Evolutionary conservation across 2,329 filamentous ascomycete species (phyloP), one percentile per base, ranked within the genome.

Genomic region (Colletotrichum sp.): DNA sequence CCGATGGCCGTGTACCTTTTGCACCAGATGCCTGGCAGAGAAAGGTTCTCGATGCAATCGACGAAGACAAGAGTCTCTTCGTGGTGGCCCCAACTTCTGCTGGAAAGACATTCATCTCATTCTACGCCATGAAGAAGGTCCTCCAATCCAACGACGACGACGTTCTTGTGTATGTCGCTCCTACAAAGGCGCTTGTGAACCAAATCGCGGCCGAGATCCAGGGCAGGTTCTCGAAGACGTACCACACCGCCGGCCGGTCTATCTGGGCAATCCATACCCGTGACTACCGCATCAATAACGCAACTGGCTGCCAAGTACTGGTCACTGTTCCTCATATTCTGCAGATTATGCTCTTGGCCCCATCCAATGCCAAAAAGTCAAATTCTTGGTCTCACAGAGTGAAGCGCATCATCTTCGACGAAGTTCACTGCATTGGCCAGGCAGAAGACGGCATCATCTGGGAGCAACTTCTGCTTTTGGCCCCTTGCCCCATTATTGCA

Each of bases 21-120:
- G 84, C 92, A 6, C 94, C 94, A 2, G 94, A 96, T 84, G 90
- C 89, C 5, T 96, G 94, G 94, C 94, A 96, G 83, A 86, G 93
- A 71, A 87, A 91, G 48, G 94, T 96, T 0, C 87, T 96, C 1
- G 93, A 96, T 77, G 90, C 91, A 52, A 92, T 96, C 48, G 94
- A 96, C 81, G 88, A 88, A 0, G 87, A 94, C 70, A 90, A 92
- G 77, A 95, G 93, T 78, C 85, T 95, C 1, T 92, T 96, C 74
- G 93, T 95, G 1, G 92, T 96, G 10, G 94, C 94, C 0, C 94
- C 94, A 1, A 96, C 94, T 0, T 94, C 92, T 28, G 93, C 94
- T 1, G 94, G 94, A 77, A 96, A 96, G 83, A 96, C 94, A 0
- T 96, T 96, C 82, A 96, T 96, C 74, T 94, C 91, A 1, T 96